Percentiles rank a stretch among this genome's conserved stretches.
phyloP scores from a whole-genome alignment of 768 basidiomycete genomes.

The Asterophora lycoperdoides region DNA sequence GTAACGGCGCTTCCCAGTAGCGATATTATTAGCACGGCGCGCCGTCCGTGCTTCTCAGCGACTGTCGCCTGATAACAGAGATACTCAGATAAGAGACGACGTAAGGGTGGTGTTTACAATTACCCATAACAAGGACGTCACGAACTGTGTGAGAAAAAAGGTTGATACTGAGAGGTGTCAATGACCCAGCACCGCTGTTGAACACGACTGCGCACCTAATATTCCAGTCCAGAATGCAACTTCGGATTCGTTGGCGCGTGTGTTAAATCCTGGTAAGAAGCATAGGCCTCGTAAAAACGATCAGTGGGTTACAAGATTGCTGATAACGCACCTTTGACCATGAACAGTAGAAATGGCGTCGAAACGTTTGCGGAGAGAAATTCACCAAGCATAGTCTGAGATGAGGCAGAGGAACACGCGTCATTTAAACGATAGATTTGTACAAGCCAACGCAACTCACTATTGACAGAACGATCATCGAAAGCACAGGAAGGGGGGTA shows the following conservation, averaged over 20 bases:
- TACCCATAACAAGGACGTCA: slow-evolving; percentile 93
- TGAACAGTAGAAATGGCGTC: slow-evolving; percentile 88
- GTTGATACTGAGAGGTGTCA: slow-evolving; percentile 52
- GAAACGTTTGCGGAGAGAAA: slow-evolving; percentile 92
- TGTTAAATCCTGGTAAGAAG: slow-evolving; percentile 52
- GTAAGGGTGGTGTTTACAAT: slow-evolving; percentile 13
- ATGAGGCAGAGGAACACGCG: slow-evolving; percentile 10
- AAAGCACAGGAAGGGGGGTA: slow-evolving; percentile 80
- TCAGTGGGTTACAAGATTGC: background rate
- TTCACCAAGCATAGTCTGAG: slow-evolving; percentile 89
- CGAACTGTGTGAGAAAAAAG: slow-evolving; percentile 94
- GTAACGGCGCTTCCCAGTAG: slow-evolving; percentile 82
- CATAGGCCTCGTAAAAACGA: slow-evolving; percentile 1
- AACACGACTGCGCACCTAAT: slow-evolving; percentile 48
- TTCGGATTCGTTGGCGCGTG: slow-evolving; percentile 72
- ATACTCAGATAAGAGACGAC: slow-evolving; percentile 13
- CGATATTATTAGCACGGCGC: slow-evolving; percentile 80
- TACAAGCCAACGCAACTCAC: slow-evolving; percentile 34
- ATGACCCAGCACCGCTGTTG: slow-evolving; percentile 1
- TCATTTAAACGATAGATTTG: background rate
- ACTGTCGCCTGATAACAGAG: slow-evolving; percentile 68
- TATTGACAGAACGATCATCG: slow-evolving; percentile 91
- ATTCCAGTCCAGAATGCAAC: slow-evolving; percentile 90
- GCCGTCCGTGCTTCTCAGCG: slow-evolving; percentile 85
- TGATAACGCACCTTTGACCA: slow-evolving; percentile 71